phyloP scores from a whole-genome alignment of 441 rosid genomes.

The Adansonia grandidieri region DNA sequence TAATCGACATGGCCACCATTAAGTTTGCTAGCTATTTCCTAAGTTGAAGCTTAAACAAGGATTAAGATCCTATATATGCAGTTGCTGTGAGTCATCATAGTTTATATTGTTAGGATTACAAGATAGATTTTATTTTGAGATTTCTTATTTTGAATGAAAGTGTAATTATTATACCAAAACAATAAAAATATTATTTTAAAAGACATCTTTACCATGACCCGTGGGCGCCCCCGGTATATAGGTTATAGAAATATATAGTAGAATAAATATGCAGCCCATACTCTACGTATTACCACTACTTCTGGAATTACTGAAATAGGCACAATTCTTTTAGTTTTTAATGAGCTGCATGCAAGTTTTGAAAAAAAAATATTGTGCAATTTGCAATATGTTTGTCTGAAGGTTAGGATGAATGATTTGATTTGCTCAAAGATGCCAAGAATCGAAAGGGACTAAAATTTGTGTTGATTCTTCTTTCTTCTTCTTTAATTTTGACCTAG shows the following conservation, averaged over 20 bases:
- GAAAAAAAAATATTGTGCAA: neutral
- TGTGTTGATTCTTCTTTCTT: too few relatives aligned
- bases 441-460: neutral
- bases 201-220: too few relatives aligned
- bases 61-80: neutral
- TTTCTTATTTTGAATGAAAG: too few relatives aligned
- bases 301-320: too few relatives aligned
- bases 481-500: conserved; percentile 5
- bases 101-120: too few relatives aligned
- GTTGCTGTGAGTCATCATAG: neutral
- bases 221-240: too few relatives aligned
- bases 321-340: neutral
- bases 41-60: neutral
- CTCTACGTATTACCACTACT: too few relatives aligned
- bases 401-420: neutral
- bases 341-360: neutral
- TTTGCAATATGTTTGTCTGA: neutral
- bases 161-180: too few relatives aligned
- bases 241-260: too few relatives aligned
- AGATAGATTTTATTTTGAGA: too few relatives aligned
- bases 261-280: too few relatives aligned
- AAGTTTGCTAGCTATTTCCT: neutral
- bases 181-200: too few relatives aligned
- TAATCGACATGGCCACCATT: neutral
- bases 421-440: neutral